phyloP scores from a whole-genome alignment of 208 protist species.

The Leishmania major region DNA sequence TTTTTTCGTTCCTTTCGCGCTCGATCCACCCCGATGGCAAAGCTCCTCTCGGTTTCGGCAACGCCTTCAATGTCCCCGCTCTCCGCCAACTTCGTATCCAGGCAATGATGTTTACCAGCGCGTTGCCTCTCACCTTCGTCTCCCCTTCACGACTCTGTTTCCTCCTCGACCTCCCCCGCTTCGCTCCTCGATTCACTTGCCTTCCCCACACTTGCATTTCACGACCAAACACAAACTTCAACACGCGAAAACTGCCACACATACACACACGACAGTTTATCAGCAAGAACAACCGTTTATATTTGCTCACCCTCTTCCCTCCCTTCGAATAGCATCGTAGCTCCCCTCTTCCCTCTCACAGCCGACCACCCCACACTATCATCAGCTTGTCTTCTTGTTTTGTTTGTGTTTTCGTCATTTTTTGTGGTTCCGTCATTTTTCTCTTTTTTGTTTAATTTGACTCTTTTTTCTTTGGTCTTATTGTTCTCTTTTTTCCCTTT shows the following conservation, averaged over 20 bases:
- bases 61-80: neutral
- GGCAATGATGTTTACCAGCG: neutral
- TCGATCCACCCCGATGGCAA: neutral
- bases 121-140: neutral
- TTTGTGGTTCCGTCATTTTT: neutral
- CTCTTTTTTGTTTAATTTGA: neutral
- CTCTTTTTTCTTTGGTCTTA: neutral
- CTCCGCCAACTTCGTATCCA: neutral
- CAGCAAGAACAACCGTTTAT: slow-evolving; percentile 4
- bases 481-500: neutral
- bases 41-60: neutral
- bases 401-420: slow-evolving; percentile 1
- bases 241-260: neutral
- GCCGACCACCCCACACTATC: neutral
- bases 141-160: slow-evolving; percentile 2
- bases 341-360: neutral
- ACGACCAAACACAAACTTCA: neutral
- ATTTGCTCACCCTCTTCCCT: slow-evolving; percentile 2
- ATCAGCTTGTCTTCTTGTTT: slow-evolving; percentile 8
- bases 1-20: neutral
- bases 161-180: neutral
- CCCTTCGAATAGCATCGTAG: slow-evolving; percentile 6
- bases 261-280: neutral
- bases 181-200: neutral
- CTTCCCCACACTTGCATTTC: neutral